Conservation (phyloP, 1,284 basidiomycete genomes). For the Albatrellus sp. region DNA sequence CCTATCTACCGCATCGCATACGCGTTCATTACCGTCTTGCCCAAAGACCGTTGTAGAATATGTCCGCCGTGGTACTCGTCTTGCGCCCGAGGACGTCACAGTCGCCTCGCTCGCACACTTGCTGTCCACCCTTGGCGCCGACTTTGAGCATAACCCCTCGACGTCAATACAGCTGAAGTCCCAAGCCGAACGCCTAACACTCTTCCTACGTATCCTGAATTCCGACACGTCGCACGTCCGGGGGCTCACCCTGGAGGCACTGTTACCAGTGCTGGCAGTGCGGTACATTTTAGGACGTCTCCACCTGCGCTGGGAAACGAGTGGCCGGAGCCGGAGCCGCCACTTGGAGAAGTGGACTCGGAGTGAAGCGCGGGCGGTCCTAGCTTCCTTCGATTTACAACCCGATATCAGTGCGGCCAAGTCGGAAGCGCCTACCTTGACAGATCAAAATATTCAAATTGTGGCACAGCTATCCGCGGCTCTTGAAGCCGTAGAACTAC, state of each 20-base stretch:
- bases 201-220: conserved; percentile 44
- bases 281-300: conserved; percentile 47
- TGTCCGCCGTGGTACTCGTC: conserved; percentile 55
- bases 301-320: conserved; percentile 35
- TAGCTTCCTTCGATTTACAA: conserved; percentile 34
- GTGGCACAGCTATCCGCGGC: conserved; percentile 54
- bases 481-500: conserved; percentile 43
- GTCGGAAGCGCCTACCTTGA: conserved; percentile 21
- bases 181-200: conserved; percentile 36
- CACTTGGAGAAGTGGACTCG: conserved; percentile 60
- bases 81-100: conserved; percentile 43
- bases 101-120: conserved; percentile 37
- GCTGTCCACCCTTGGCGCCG: conserved; percentile 24
- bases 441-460: conserved; percentile 59
- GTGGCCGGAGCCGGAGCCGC: conserved; percentile 33
- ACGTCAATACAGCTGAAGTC: conserved; percentile 30
- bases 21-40: conserved; percentile 16
- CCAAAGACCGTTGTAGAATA: conserved; percentile 51
- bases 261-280: conserved; percentile 40
- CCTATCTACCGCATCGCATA: conserved; percentile 18
- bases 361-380: conserved; percentile 51
- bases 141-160: conserved; percentile 6
- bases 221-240: conserved; percentile 42
- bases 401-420: conserved; percentile 8
- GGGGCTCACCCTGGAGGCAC: conserved; percentile 28